Evolutionary conservation across 108 stramenopile species (phyloP).

Genomic region (Schizochytrium sp.): DNA sequence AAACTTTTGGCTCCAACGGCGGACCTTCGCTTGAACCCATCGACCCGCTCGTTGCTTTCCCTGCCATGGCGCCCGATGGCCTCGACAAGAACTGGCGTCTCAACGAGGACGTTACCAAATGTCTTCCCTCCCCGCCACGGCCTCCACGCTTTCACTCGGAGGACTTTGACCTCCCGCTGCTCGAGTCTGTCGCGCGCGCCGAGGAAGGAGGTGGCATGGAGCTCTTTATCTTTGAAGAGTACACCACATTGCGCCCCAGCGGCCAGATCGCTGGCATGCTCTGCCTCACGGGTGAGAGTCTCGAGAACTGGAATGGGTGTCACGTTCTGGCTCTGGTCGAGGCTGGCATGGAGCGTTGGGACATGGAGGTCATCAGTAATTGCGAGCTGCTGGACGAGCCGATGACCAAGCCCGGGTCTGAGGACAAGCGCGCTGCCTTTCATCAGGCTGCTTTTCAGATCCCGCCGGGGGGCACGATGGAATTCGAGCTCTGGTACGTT

Average conservation of each 20-base stretch:
- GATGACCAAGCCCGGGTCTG: neutral
- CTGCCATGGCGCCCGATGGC: neutral
- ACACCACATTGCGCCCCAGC: neutral
- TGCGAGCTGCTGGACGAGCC: neutral
- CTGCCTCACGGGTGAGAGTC: neutral
- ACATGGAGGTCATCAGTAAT: neutral
- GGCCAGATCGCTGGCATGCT: neutral
- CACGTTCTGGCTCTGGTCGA: neutral
- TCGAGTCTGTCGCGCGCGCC: neutral
- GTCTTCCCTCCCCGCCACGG: neutral
- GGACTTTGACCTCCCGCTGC: neutral
- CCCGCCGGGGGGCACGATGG: neutral
- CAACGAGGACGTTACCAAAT: neutral
- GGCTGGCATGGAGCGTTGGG: neutral
- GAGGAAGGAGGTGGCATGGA: neutral
- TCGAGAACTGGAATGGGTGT: neutral
- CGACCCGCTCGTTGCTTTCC: neutral
- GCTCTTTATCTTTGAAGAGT: neutral
- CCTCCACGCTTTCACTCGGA: neutral
- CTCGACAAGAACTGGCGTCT: neutral
- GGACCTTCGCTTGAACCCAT: neutral
- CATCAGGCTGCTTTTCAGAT: neutral
- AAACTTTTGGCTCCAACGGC: neutral
- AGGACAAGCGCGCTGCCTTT: neutral
- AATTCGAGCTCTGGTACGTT: neutral